Base-by-base conservation (phyloP, 2,329 filamentous ascomycete species). In the Pyrenophora graminea region DNA sequence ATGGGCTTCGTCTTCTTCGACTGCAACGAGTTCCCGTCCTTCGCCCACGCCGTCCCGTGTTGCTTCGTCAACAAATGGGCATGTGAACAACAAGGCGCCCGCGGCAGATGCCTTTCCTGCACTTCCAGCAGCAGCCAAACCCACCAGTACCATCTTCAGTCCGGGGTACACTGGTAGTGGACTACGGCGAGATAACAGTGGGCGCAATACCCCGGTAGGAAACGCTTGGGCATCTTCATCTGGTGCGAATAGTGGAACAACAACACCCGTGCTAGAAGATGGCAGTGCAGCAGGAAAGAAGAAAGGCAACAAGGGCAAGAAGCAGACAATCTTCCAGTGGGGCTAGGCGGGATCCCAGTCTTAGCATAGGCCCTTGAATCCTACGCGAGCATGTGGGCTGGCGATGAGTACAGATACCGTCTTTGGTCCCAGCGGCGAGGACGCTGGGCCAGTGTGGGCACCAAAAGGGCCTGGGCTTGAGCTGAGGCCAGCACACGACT, bases 41-140 rank as follows among this genome's bases (percentile, higher is more conserved):
- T 74, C 76, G 41, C 67, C 77, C 12, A 67, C 71, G 18, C 65
- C 72, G n/a, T 68, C 69, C 19, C 68, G 69, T 17, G 55, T 66
- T 25, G 53, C 57, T 18, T 69, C 70, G 44, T 67, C 68, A 40
- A 59, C 57, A 23, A 58, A 59, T n/a, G 41, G 66, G 18, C 58
- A 59, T 15, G 40, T 66, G 47, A 63, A 53, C 32, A 69, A 60
- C 62, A 42, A 72, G 52, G 47, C 45, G 18, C 55, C 52, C 51
- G 37, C 57, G 21, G 55, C 57, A 45, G 87, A 92, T 56, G 85
- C 86, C 0, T 97, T 97, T 74, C 93, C 92, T 0, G 87, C 91
- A 1, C 80, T 97, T 1, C 92, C 92, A 0, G 80, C 85, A 0
- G 91, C 91, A 1, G 82, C 89, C 0, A 97, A 86, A 63, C 83